Conservation (phyloP, 768 basidiomycete genomes). For the Trametopsis cervina region DNA sequence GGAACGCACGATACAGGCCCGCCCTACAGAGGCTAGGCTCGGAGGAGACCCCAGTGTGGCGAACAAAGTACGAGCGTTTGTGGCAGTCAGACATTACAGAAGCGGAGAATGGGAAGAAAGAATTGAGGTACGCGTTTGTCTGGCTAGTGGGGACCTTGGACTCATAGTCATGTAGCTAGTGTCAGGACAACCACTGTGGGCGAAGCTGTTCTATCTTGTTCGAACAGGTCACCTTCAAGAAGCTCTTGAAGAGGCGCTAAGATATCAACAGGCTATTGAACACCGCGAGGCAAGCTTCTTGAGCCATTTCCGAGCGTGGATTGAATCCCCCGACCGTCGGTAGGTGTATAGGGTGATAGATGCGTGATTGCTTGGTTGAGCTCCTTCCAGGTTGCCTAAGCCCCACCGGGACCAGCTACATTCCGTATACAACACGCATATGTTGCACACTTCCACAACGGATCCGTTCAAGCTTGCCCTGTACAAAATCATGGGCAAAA, state of each 20-base stretch:
- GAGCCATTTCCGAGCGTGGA: constrained; percentile 76
- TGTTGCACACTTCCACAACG: constrained; percentile 79
- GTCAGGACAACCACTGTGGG: constrained; percentile 87
- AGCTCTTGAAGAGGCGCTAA: constrained; percentile 68
- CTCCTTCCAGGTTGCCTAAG: constrained; percentile 50
- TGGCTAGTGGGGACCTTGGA: no score
- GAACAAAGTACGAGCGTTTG: constrained; percentile 87
- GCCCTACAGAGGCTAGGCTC: constrained; percentile 77
- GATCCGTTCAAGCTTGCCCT: constrained; percentile 96
- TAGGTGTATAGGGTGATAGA: constrained; percentile 31
- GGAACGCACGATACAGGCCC: constrained; percentile 73
- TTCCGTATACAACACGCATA: constrained; percentile 76
- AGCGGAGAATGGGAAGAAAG: constrained; percentile 81
- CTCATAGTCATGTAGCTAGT: constrained; percentile 62
- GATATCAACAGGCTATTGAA: constrained; percentile 63
- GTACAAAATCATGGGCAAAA: constrained; percentile 91
- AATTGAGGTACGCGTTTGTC: constrained; percentile 69
- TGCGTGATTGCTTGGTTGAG: no score
- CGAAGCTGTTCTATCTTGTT: constrained; percentile 87
- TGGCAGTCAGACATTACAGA: constrained; percentile 72
- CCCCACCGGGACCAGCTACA: constrained; percentile 76
- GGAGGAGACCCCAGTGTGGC: constrained; percentile 88
- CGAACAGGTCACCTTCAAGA: constrained; percentile 80
- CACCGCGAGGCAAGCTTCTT: constrained; percentile 80
- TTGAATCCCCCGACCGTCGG: constrained; percentile 76